Percentiles rank a stretch among this genome's conserved stretches.
Conservation (phyloP, 2,329 filamentous ascomycete species). For the Penicillium vulpinum region DNA sequence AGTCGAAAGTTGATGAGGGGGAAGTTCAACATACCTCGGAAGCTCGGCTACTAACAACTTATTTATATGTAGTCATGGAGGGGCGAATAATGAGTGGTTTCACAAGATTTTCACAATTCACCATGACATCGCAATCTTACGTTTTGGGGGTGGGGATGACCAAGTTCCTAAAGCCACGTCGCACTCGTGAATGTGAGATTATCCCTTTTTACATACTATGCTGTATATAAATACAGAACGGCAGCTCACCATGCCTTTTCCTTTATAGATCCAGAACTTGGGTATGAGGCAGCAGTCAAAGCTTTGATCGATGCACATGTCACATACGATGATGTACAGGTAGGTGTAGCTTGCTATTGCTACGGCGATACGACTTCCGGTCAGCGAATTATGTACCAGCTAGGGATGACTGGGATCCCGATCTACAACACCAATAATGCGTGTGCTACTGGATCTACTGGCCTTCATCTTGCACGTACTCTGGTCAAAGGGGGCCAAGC, state of each 20-base stretch:
- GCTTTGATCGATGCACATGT: slow-evolving; percentile 74
- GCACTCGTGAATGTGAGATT: slow-evolving; percentile 82
- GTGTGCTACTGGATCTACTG: slow-evolving; percentile 89
- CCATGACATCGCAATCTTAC: slow-evolving; percentile 54
- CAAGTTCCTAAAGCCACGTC: slow-evolving; percentile 95
- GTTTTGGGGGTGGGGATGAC: slow-evolving; percentile 97
- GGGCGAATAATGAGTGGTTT: background rate
- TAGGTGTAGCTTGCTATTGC: slow-evolving; percentile 92
- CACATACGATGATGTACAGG: slow-evolving; percentile 93
- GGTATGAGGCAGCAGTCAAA: slow-evolving; percentile 87
- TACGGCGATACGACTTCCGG: slow-evolving; percentile 94
- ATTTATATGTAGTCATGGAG: background rate
- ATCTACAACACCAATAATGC: slow-evolving; percentile 99
- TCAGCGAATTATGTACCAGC: slow-evolving; percentile 96
- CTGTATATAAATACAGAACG: background rate
- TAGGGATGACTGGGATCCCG: slow-evolving; percentile 93
- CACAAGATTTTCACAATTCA: background rate
- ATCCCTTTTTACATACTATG: background rate
- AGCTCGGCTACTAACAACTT: background rate
- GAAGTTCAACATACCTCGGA: background rate
- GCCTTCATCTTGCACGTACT: slow-evolving; percentile 76
- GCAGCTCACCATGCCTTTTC: background rate
- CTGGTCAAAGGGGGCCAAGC: slow-evolving; percentile 78
- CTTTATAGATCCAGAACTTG: slow-evolving; percentile 60
- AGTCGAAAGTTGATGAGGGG: background rate